A percentile compares a stretch with the other conserved stretches of the same genome.
Evolutionary conservation across 306 rosid genomes (phyloP).

Genomic region (Trichosanthes cucumerina): DNA sequence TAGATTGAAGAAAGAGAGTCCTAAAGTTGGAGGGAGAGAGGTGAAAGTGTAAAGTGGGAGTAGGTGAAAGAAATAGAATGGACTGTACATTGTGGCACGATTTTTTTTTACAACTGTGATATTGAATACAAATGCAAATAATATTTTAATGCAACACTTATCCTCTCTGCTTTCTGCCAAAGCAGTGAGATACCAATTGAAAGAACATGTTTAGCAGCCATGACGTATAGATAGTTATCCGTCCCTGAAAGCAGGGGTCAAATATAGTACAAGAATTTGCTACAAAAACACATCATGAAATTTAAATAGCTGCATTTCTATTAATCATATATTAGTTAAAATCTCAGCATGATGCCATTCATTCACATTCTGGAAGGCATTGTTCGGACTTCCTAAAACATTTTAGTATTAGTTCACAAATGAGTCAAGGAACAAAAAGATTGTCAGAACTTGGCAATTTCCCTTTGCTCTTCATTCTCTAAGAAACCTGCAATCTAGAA

Average conservation of each 20-base stretch:
- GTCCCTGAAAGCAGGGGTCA: neutral
- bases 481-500: conserved; percentile 1
- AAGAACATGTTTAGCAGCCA: neutral
- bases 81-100: neutral
- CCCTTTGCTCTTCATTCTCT: neutral
- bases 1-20: neutral
- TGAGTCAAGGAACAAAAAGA: neutral
- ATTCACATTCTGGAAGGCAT: neutral
- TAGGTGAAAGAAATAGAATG: neutral
- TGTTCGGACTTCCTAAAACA: neutral
- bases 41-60: neutral
- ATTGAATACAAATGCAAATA: neutral
- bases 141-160: neutral
- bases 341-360: neutral
- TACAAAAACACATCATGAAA: neutral
- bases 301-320: neutral
- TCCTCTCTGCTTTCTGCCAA: neutral
- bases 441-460: neutral
- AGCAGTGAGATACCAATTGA: neutral
- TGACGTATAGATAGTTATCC: neutral
- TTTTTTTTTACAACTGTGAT: neutral
- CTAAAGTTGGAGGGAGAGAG: neutral
- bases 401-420: neutral
- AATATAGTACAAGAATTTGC: neutral
- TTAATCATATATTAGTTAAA: neutral